These are phyloP conservation scores for Trichothecium sympodiale DNA, from an alignment of 2,329 filamentous ascomycete species.

Conservation along the genomic window DNA sequence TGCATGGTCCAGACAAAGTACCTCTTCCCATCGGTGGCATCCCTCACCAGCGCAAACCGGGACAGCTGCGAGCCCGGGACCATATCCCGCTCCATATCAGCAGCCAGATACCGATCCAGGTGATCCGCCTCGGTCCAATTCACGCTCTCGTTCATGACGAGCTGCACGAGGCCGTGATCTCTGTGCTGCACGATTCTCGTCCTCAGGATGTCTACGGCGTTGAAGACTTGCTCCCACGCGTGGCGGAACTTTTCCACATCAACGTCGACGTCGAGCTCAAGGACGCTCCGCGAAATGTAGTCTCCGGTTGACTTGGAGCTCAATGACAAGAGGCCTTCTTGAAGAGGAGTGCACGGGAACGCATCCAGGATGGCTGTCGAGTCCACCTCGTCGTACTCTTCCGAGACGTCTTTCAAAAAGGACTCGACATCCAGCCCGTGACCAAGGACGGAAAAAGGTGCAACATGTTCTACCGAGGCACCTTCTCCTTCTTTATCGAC, in stretches of 20 bases:
- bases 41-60: conserved; percentile 9
- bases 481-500: neutral
- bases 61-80: conserved; percentile 10
- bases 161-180: conserved; percentile 25
- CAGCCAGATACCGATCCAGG: conserved; percentile 20
- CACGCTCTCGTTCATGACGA: conserved; percentile 24
- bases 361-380: neutral
- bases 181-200: conserved; percentile 1
- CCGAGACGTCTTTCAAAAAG: neutral
- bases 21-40: neutral
- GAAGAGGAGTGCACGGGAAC: conserved; percentile 3
- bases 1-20: conserved; percentile 11
- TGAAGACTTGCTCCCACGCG: neutral
- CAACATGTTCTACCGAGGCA: neutral
- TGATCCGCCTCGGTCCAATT: conserved; percentile 15
- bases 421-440: neutral
- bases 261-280: neutral
- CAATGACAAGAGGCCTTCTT: conserved; percentile 3
- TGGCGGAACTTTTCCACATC: neutral
- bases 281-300: conserved; percentile 1
- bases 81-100: conserved; percentile 17
- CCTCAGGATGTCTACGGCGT: neutral
- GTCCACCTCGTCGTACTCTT: neutral
- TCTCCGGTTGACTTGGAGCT: neutral
- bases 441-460: neutral